Percentiles rank a stretch among this genome's conserved stretches.
Evolutionary conservation across 139 green algal genomes (phyloP).

Genomic region (Edaphochlamys debaryana): DNA sequence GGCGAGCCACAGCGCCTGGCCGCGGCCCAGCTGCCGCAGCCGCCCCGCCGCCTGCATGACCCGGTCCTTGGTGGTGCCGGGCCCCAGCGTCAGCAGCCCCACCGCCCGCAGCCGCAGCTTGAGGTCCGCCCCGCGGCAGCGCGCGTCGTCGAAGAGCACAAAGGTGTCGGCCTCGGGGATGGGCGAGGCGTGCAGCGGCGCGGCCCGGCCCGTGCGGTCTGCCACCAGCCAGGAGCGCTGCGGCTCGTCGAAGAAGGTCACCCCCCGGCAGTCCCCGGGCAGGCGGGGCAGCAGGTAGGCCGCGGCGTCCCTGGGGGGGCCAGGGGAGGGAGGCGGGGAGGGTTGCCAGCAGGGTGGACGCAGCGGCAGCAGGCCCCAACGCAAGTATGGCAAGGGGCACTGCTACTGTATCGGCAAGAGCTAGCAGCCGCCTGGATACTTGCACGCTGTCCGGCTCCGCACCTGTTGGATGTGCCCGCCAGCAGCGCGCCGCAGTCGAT

Average conservation of each 20-base stretch:
- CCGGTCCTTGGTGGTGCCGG: no score
- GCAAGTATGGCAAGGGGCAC: not conserved
- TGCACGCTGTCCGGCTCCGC: not conserved
- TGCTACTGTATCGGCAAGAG: not conserved
- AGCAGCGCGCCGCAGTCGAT: no score
- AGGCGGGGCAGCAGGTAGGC: no score
- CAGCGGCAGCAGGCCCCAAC: not conserved
- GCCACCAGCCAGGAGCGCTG: constrained; percentile 40
- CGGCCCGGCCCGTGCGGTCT: constrained; percentile 48
- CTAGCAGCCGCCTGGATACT: not conserved
- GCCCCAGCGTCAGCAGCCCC: no score
- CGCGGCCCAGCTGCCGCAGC: constrained; percentile 50
- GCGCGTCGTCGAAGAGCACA: no score
- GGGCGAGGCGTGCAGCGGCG: constrained; percentile 53
- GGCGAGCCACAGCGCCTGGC: constrained; percentile 47
- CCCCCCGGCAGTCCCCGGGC: constrained; percentile 42
- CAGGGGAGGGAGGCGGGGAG: not conserved
- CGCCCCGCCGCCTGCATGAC: no score
- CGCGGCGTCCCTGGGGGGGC: constrained; percentile 19
- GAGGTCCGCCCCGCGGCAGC: no score
- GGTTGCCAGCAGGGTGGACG: no score
- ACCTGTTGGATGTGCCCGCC: constrained; percentile 53
- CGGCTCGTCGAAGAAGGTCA: constrained; percentile 50
- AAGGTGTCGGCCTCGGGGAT: no score
- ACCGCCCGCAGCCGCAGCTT: no score